Conservation (phyloP, 345 rosid genomes). For the Mangifera indica region DNA sequence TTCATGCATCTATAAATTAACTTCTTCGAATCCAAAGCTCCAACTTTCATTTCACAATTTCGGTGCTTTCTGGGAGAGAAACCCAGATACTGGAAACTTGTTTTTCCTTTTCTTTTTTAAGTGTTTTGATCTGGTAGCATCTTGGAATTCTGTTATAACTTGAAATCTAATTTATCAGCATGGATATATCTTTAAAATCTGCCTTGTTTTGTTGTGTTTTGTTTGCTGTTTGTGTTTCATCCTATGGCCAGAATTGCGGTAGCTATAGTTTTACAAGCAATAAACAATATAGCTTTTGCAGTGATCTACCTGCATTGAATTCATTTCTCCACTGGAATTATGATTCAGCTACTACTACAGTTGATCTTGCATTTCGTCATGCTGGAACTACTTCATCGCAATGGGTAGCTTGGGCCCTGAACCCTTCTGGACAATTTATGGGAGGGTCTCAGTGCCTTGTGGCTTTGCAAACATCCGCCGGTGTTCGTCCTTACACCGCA, state of each 20-base stretch:
- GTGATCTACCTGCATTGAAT: slow-evolving; percentile 41
- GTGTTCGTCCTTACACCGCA: slow-evolving; percentile 41
- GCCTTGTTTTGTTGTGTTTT: slow-evolving; percentile 19
- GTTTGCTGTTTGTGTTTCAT: slow-evolving; percentile 19
- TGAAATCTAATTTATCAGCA: neutral
- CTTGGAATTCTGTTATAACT: neutral
- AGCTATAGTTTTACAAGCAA: slow-evolving; percentile 37
- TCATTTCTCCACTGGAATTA: slow-evolving; percentile 71
- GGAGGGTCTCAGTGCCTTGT: slow-evolving; percentile 58
- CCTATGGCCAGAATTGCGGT: slow-evolving; percentile 42
- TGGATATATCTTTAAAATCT: slow-evolving; percentile 18
- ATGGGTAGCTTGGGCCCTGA: slow-evolving; percentile 77
- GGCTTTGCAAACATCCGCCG: slow-evolving; percentile 45
- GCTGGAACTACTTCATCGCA: slow-evolving; percentile 30
- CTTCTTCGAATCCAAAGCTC: neutral
- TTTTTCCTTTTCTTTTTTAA: neutral
- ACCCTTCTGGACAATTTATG: slow-evolving; percentile 45
- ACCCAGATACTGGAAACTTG: slow-evolving; percentile 2
- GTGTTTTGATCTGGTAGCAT: neutral
- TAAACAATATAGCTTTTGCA: slow-evolving; percentile 33
- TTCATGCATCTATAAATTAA: slow-evolving; percentile 2
- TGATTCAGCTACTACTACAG: slow-evolving; percentile 32
- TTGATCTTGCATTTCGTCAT: slow-evolving; percentile 63
- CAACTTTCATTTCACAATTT: neutral
- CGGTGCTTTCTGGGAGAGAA: neutral